Percentiles rank a stretch among this genome's conserved stretches.
Conservation (phyloP, 1,284 basidiomycete genomes). For the Ceratobasidium sp. region DNA sequence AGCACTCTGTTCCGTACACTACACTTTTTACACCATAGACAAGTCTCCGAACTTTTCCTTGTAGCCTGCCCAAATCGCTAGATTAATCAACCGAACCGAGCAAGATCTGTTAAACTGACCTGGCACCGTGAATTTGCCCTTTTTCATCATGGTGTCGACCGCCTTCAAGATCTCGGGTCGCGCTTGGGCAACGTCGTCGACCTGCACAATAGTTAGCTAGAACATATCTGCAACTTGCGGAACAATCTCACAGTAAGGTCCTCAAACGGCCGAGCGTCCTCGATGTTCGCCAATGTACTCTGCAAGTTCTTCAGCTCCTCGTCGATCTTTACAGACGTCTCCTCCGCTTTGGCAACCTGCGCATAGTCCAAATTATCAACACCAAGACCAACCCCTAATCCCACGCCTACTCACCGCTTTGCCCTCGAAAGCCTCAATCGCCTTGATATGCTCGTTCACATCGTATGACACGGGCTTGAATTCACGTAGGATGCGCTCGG, state of each 20-base stretch:
- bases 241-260: constrained; percentile 82
- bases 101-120: constrained; percentile 60
- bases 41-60: constrained; percentile 95
- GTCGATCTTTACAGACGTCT: constrained; percentile 91
- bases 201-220: constrained; percentile 57
- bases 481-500: constrained; percentile 86
- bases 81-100: constrained; percentile 42
- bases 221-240: not conserved
- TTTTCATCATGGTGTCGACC: constrained; percentile 97
- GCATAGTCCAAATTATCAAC: not conserved
- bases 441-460: constrained; percentile 89
- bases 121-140: constrained; percentile 98
- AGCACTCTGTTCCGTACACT: not conserved
- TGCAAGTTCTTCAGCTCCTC: constrained; percentile 93
- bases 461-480: constrained; percentile 99
- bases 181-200: constrained; percentile 90
- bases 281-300: constrained; percentile 95
- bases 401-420: constrained; percentile 82
- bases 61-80: constrained; percentile 64
- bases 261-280: constrained; percentile 97
- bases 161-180: constrained; percentile 93
- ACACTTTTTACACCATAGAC: constrained; percentile 84
- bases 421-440: constrained; percentile 95
- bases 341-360: constrained; percentile 90
- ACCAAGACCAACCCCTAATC: not conserved